Evolutionary conservation across 345 rosid species (phyloP).

Genomic region (Linum usitatissimum): DNA sequence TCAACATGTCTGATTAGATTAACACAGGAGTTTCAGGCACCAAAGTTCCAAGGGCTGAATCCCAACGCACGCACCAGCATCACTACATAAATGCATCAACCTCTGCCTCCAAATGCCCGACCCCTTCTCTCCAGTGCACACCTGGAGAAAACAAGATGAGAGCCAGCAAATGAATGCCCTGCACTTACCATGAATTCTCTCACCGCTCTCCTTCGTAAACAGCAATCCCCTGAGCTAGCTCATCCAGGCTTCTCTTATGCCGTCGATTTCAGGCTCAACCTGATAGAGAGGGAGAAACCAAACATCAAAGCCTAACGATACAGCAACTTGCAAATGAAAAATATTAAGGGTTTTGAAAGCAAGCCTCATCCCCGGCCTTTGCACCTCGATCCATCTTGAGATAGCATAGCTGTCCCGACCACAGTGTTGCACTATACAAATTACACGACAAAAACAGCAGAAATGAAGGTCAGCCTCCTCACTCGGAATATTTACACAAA

Average conservation of each 20-base stretch:
- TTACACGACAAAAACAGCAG: slow-evolving; percentile 7
- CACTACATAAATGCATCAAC: no score
- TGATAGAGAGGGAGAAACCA: slow-evolving; percentile 16
- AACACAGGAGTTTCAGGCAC: no score
- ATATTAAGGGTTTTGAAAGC: slow-evolving; percentile 30
- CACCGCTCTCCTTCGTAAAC: no score
- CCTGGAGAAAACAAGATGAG: background rate
- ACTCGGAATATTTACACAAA: background rate
- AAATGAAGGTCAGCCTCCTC: slow-evolving; percentile 15
- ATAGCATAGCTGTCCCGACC: slow-evolving; percentile 30
- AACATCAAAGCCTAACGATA: slow-evolving; percentile 26
- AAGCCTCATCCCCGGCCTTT: slow-evolving; percentile 51
- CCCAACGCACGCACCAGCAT: no score
- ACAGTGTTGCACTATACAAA: slow-evolving; percentile 26
- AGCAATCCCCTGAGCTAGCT: background rate
- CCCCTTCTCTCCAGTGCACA: background rate
- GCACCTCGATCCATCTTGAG: slow-evolving; percentile 55
- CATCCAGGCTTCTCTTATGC: slow-evolving; percentile 4
- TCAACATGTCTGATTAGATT: no score
- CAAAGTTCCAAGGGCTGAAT: no score
- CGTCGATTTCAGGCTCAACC: slow-evolving; percentile 29
- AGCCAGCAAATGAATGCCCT: background rate
- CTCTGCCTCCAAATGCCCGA: no score
- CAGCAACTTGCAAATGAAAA: slow-evolving; percentile 20
- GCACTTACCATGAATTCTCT: background rate